Conservation (phyloP, 768 basidiomycete genomes). For the Termitomyces sp. region DNA sequence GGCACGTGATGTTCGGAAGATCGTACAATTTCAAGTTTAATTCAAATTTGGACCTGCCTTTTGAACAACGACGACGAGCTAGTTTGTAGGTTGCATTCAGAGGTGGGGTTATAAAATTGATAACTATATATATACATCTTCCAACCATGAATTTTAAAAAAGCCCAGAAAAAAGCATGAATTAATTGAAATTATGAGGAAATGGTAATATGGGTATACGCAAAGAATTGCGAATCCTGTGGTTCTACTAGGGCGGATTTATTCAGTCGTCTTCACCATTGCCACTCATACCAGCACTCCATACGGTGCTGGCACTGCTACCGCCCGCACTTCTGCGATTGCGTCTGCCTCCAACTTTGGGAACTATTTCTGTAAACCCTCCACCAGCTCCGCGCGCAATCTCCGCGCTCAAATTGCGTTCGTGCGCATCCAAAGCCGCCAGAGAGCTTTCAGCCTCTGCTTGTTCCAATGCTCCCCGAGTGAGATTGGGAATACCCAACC, state of each 20-base stretch:
- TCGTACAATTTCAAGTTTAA: background rate
- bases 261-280: slow-evolving; percentile 40
- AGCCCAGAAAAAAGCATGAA: background rate
- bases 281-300: slow-evolving; percentile 86
- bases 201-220: slow-evolving; percentile 8
- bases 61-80: too few relatives aligned
- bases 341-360: slow-evolving; percentile 54
- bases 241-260: background rate
- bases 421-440: slow-evolving; percentile 77
- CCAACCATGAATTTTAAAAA: background rate
- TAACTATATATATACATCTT: background rate
- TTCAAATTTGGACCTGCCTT: too few relatives aligned
- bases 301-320: slow-evolving; percentile 75
- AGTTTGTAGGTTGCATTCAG: too few relatives aligned
- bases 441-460: slow-evolving; percentile 70
- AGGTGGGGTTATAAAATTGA: background rate
- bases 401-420: slow-evolving; percentile 72
- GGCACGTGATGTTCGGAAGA: background rate
- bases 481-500: slow-evolving; percentile 43
- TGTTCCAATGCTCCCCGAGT: slow-evolving; percentile 78
- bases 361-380: slow-evolving; percentile 80
- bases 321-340: slow-evolving; percentile 56
- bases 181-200: background rate
- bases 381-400: slow-evolving; percentile 66
- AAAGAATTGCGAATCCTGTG: background rate